phyloP scores from a whole-genome alignment of 2,329 filamentous ascomycete genomes.

The Aphanoascus verrucosus region DNA sequence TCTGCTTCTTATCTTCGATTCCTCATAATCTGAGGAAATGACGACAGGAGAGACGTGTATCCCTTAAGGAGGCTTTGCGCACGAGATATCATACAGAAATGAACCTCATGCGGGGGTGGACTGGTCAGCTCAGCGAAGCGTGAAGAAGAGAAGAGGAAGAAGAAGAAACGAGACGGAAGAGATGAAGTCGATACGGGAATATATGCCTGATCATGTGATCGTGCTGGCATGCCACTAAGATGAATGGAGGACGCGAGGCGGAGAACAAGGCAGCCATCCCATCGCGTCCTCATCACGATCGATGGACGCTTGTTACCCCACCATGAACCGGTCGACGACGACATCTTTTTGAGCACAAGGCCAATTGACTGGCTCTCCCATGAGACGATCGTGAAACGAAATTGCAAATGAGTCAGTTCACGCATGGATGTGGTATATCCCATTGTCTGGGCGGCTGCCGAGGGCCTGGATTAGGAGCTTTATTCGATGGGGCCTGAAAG shows the following conservation, averaged over 20 bases:
- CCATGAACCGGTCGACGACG: background rate
- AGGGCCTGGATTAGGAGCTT: background rate
- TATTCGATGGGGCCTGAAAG: background rate
- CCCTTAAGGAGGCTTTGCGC: conserved; percentile 34
- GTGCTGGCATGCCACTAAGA: conserved; percentile 15
- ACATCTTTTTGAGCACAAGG: background rate
- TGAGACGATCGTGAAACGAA: background rate
- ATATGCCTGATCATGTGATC: conserved; percentile 16
- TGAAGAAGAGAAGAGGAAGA: conserved; percentile 37
- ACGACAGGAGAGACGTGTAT: conserved; percentile 22
- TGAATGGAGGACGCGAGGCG: background rate
- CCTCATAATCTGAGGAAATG: conserved; percentile 23
- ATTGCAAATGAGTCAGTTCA: background rate
- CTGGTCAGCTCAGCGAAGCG: conserved; percentile 36
- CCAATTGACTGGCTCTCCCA: background rate
- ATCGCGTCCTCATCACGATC: background rate
- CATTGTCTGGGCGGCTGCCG: background rate
- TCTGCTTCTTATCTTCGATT: conserved; percentile 22
- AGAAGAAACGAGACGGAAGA: conserved; percentile 27
- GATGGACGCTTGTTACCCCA: background rate
- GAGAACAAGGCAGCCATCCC: conserved; percentile 8
- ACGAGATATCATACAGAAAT: conserved; percentile 31
- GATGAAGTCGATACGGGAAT: conserved; percentile 33
- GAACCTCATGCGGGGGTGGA: conserved; percentile 22
- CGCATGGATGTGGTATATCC: background rate